Evolutionary conservation across 1,139 yeast species (phyloP).

Genomic region (Sugiyamaella grinbergsii): DNA sequence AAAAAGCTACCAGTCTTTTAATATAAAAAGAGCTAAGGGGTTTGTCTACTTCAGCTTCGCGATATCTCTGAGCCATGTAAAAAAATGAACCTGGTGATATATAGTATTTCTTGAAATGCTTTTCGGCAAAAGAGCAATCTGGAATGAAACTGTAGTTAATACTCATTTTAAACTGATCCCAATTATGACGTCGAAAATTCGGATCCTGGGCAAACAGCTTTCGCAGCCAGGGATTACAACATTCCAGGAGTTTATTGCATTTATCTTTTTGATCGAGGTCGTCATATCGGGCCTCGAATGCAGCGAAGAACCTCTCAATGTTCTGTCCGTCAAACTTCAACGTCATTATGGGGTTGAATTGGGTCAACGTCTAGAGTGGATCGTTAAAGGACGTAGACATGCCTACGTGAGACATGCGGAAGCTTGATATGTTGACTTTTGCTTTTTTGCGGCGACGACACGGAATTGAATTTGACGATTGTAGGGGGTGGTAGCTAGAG

Average conservation of each 20-base stretch:
- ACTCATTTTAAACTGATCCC: neutral
- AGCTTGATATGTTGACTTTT: no score
- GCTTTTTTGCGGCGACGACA: no score
- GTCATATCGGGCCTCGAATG: neutral
- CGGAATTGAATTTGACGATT: no score
- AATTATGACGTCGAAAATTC: neutral
- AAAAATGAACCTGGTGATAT: constrained; percentile 2
- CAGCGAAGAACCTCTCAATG: neutral
- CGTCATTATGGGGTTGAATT: no score
- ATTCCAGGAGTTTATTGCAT: neutral
- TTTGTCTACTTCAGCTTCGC: constrained; percentile 1
- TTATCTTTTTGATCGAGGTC: neutral
- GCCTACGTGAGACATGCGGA: no score
- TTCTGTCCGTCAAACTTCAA: no score
- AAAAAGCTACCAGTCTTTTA: constrained; percentile 3
- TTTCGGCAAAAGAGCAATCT: neutral
- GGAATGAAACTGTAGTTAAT: no score
- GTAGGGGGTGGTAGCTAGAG: no score
- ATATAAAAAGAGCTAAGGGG: neutral
- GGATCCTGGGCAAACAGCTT: neutral
- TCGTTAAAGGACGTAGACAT: no score
- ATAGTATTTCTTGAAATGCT: neutral
- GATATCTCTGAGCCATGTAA: constrained; percentile 6
- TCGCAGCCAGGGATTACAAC: neutral
- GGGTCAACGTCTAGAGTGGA: no score